Conservation (phyloP, 768 basidiomycete genomes). For the Trametes meyenii region DNA sequence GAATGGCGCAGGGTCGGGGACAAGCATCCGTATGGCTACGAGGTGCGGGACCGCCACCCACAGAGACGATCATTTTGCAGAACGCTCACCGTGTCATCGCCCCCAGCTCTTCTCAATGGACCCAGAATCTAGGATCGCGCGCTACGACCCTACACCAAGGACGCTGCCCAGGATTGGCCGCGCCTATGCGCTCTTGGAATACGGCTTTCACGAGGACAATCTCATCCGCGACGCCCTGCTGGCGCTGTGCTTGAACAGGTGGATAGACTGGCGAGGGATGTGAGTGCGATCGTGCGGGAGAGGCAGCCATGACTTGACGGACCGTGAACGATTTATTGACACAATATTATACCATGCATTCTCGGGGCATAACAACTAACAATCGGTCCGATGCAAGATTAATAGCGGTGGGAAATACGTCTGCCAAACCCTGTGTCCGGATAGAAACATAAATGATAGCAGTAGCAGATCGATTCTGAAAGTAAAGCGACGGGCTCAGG, state of each 20-base stretch:
- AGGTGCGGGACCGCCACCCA: constrained; percentile 47
- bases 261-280: constrained; percentile 64
- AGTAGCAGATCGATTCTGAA: constrained; percentile 6
- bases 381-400: constrained; percentile 13
- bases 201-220: constrained; percentile 60
- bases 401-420: constrained; percentile 10
- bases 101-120: constrained; percentile 28
- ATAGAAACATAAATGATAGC: constrained; percentile 18
- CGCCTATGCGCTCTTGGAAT: constrained; percentile 63
- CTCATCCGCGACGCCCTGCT: constrained; percentile 67
- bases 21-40: constrained; percentile 52
- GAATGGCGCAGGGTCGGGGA: constrained; percentile 65
- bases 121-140: constrained; percentile 52
- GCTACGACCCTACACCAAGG: constrained; percentile 56
- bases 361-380: constrained; percentile 6
- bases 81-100: constrained; percentile 1
- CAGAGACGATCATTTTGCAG: constrained; percentile 8
- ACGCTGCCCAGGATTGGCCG: constrained; percentile 60
- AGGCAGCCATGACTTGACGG: constrained; percentile 8
- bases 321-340: constrained; percentile 19
- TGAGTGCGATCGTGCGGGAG: constrained; percentile 25
- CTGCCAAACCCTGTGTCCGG: constrained; percentile 3
- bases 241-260: constrained; percentile 71
- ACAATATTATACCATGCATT: constrained; percentile 1
- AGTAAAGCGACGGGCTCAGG: constrained; percentile 26